Percentiles rank a stretch among this genome's conserved stretches.
Conservation (phyloP, 306 rosid genomes). For the Fragaria nilgerrensis region DNA sequence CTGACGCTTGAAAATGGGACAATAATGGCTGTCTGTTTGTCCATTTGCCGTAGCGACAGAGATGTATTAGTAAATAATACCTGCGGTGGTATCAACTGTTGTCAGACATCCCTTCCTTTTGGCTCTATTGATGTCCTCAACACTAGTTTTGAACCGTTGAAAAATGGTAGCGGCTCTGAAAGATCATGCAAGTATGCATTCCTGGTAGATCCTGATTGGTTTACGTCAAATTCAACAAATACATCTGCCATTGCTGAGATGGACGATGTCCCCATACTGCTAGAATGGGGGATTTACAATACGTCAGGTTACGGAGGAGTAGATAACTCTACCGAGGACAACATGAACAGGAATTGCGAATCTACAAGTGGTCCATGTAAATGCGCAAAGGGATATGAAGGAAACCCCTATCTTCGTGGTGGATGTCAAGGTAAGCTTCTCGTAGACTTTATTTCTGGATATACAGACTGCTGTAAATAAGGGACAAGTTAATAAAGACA, state of each 20-base stretch:
- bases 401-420: constrained; percentile 10
- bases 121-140: fast-evolving
- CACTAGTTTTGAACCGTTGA: background rate
- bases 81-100: constrained; percentile 3
- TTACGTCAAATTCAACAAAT: background rate
- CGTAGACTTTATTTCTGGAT: background rate
- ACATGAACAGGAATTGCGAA: background rate
- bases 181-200: background rate
- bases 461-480: too few relatives aligned
- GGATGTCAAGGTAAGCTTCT: constrained; percentile 17
- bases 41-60: background rate
- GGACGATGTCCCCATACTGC: background rate
- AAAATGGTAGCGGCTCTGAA: background rate
- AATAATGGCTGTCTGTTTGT: background rate
- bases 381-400: background rate
- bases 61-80: fast-evolving
- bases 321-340: too few relatives aligned
- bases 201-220: constrained; percentile 11
- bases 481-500: too few relatives aligned
- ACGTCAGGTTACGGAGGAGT: background rate
- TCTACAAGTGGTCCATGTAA: fast-evolving
- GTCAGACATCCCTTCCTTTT: background rate
- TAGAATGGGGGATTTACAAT: background rate
- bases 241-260: background rate
- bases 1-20: background rate